Evolutionary conservation across 148 eudicot species (phyloP).

Genomic region (Dysphania ambrosioides): DNA sequence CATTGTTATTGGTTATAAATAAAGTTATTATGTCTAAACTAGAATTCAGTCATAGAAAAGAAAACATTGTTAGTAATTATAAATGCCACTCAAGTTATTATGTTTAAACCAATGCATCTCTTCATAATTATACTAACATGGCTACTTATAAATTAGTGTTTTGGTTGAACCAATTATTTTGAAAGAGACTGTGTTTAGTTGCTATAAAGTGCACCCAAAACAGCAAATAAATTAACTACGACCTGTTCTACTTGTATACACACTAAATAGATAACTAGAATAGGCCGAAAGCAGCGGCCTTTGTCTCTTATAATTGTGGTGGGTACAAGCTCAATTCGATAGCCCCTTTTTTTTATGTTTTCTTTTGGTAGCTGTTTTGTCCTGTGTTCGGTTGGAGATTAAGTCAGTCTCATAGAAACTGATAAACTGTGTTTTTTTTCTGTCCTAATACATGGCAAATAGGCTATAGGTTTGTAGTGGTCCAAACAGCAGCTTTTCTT

Average conservation of each 20-base stretch:
- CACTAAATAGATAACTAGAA: neutral
- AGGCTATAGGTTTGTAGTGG: neutral
- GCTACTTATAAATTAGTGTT: neutral
- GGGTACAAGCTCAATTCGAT: conserved; percentile 18
- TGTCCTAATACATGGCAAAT: conserved; percentile 6
- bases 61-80: conserved; percentile 1
- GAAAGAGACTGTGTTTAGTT: conserved; percentile 6
- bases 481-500: conserved; percentile 3
- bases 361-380: conserved; percentile 14
- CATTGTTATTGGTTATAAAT: conserved; percentile 4
- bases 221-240: conserved; percentile 10
- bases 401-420: neutral
- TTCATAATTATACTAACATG: neutral
- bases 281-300: conserved; percentile 22
- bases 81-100: conserved; percentile 15
- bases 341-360: neutral
- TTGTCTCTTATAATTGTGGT: conserved; percentile 13
- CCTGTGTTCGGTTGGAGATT: conserved; percentile 13
- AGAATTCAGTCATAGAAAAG: too few relatives aligned
- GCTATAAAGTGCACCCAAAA: conserved; percentile 17
- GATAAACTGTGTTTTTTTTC: neutral
- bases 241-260: conserved; percentile 2
- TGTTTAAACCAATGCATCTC: neutral
- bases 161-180: neutral
- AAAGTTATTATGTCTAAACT: neutral